Conservation (phyloP, 352 stramenopile species). For the Globisporangium cystogenes region DNA sequence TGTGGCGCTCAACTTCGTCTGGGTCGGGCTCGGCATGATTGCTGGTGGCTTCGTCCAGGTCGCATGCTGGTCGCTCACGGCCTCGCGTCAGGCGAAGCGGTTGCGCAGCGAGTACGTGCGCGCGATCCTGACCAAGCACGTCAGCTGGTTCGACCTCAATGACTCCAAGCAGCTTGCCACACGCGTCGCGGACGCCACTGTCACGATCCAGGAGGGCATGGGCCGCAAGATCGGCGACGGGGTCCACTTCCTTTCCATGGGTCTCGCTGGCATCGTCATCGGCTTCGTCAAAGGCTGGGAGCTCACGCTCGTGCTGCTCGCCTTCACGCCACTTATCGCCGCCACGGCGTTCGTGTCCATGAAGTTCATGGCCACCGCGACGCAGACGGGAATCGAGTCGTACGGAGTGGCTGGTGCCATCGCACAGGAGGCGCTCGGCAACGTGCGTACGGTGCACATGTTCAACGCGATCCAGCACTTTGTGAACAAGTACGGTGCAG, state of each 20-base stretch:
- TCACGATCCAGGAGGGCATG: conserved; percentile 66
- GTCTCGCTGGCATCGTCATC: conserved; percentile 53
- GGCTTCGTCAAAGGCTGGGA: conserved; percentile 64
- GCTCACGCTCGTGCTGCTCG: conserved; percentile 63
- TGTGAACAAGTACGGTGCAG: conserved; percentile 46
- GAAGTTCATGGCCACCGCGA: conserved; percentile 38
- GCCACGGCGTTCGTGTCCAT: conserved; percentile 47
- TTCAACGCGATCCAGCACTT: conserved; percentile 67
- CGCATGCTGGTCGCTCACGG: conserved; percentile 49
- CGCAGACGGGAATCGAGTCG: conserved; percentile 42
- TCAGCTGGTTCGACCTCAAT: conserved; percentile 46
- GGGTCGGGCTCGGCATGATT: conserved; percentile 21
- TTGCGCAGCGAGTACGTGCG: conserved; percentile 26
- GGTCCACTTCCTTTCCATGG: conserved; percentile 61
- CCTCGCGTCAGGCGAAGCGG: conserved; percentile 46
- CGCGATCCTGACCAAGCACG: conserved; percentile 30
- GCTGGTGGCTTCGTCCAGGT: conserved; percentile 35
- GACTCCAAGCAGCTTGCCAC: conserved; percentile 26
- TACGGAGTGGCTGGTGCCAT: conserved; percentile 61
- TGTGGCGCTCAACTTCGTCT: conserved; percentile 14
- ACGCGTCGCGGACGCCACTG: conserved; percentile 21
- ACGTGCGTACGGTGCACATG: conserved; percentile 74
- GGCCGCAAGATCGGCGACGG: conserved; percentile 55
- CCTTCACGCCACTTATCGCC: conserved; percentile 64
- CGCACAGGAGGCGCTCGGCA: conserved; percentile 63